Evolutionary conservation across 495 filamentous ascomycete genomes (phyloP).

Genomic region (Neurospora tetrasperma): DNA sequence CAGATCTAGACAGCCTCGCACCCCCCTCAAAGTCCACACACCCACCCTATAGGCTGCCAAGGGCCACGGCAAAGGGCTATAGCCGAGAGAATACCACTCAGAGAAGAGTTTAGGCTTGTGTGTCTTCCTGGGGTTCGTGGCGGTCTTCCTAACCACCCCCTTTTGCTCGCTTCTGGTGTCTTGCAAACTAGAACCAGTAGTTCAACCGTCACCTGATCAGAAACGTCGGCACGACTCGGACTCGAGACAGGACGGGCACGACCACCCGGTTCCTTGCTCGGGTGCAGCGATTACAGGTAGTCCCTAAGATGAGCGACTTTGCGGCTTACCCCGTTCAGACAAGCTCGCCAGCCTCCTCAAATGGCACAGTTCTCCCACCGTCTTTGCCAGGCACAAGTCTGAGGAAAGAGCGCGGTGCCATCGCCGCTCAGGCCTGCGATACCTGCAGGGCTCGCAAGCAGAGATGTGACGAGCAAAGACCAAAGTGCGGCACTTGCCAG

Average conservation of each 20-base stretch:
- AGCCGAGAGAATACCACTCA: neutral
- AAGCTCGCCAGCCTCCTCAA: neutral
- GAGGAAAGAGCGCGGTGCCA: conserved; percentile 37
- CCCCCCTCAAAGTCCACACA: neutral
- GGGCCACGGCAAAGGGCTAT: neutral
- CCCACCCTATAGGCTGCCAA: neutral
- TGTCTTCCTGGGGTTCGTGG: neutral
- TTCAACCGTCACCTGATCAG: neutral
- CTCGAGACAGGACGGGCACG: neutral
- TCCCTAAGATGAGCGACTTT: neutral
- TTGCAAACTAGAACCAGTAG: neutral
- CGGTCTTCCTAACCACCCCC: neutral
- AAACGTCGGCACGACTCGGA: neutral
- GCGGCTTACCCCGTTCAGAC: neutral
- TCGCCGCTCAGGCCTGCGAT: conserved; percentile 56
- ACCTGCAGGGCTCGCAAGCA: conserved; percentile 80
- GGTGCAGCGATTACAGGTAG: neutral
- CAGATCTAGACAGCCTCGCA: neutral
- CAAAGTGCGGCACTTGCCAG: conserved; percentile 57
- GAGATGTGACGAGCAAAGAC: conserved; percentile 81
- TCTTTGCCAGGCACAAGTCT: conserved; percentile 5
- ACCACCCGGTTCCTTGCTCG: neutral
- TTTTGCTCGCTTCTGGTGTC: neutral
- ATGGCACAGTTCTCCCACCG: conserved; percentile 2
- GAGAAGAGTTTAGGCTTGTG: neutral